phyloP scores from a whole-genome alignment of 148 eudicot species.

The Amaranthus hypochondriacus region DNA sequence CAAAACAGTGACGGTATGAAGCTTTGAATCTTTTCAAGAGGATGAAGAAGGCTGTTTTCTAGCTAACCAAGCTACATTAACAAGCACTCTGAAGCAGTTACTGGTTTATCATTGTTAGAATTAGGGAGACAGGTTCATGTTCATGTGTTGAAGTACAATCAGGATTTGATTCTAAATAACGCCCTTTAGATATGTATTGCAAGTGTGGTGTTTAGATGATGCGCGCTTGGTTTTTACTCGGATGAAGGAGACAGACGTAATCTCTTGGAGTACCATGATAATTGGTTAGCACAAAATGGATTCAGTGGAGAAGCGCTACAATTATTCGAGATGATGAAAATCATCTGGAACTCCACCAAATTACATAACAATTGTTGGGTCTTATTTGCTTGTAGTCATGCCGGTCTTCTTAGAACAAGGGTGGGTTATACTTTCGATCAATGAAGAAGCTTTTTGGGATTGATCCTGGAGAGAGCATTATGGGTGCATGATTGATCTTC shows the following conservation, averaged over 20 bases:
- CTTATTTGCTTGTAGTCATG: conserved; percentile 46
- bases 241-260: conserved; percentile 35
- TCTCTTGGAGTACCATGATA: conserved; percentile 51
- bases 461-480: conserved; percentile 37
- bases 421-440: conserved; percentile 33
- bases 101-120: conserved; percentile 38
- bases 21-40: conserved; percentile 33
- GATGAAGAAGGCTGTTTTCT: conserved; percentile 37
- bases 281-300: conserved; percentile 42
- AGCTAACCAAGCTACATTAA: conserved; percentile 33
- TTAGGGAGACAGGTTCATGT: conserved; percentile 45
- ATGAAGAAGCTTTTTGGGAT: conserved; percentile 41
- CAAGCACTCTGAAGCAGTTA: conserved; percentile 39
- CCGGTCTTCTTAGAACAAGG: conserved; percentile 39
- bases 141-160: conserved; percentile 35
- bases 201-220: conserved; percentile 40
- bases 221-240: conserved; percentile 27
- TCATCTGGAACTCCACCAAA: conserved; percentile 27
- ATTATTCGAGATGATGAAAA: conserved; percentile 39
- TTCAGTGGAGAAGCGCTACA: conserved; percentile 35
- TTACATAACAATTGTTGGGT: conserved; percentile 39
- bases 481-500: conserved; percentile 52
- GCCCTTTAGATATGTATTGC: conserved; percentile 46
- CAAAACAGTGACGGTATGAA: conserved; percentile 39
- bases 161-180: conserved; percentile 40